Evolutionary conservation across 108 stramenopile genomes (phyloP).

Genomic region (Skeletonema costatum): DNA sequence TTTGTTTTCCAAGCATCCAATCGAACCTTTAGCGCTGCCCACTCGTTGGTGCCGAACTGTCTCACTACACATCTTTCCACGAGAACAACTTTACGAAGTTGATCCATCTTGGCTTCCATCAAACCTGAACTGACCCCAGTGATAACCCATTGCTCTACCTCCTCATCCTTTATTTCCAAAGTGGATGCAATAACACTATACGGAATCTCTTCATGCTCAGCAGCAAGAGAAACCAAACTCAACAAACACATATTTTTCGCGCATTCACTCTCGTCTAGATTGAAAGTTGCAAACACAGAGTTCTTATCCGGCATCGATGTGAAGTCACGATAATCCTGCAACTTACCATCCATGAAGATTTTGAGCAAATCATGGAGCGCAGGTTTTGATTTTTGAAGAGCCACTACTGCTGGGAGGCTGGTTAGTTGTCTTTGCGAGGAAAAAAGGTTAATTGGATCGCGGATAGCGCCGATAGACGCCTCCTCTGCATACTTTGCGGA

Average conservation of each 20-base stretch:
- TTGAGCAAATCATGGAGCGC: constrained; percentile 67
- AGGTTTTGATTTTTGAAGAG: constrained; percentile 49
- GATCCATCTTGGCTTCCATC: constrained; percentile 89
- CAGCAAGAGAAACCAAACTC: constrained; percentile 73
- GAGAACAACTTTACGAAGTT: constrained; percentile 75
- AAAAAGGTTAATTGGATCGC: constrained; percentile 81
- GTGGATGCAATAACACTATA: constrained; percentile 75
- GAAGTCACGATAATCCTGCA: constrained; percentile 78
- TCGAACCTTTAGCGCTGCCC: constrained; percentile 73
- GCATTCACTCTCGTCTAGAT: constrained; percentile 60
- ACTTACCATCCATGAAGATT: constrained; percentile 81
- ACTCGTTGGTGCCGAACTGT: constrained; percentile 81
- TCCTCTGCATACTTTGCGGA: constrained; percentile 64
- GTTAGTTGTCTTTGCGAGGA: constrained; percentile 69
- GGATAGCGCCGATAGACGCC: constrained; percentile 79
- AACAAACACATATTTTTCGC: constrained; percentile 80
- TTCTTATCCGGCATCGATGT: constrained; percentile 67
- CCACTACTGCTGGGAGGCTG: constrained; percentile 64
- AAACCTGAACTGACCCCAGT: constrained; percentile 78
- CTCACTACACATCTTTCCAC: constrained; percentile 83
- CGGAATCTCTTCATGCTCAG: constrained; percentile 76
- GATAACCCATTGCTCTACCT: constrained; percentile 90
- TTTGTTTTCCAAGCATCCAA: constrained; percentile 55
- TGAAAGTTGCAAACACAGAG: constrained; percentile 54
- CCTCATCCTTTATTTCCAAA: constrained; percentile 60